phyloP scores from a whole-genome alignment of 768 basidiomycete species.

The Serendipita sp. region DNA sequence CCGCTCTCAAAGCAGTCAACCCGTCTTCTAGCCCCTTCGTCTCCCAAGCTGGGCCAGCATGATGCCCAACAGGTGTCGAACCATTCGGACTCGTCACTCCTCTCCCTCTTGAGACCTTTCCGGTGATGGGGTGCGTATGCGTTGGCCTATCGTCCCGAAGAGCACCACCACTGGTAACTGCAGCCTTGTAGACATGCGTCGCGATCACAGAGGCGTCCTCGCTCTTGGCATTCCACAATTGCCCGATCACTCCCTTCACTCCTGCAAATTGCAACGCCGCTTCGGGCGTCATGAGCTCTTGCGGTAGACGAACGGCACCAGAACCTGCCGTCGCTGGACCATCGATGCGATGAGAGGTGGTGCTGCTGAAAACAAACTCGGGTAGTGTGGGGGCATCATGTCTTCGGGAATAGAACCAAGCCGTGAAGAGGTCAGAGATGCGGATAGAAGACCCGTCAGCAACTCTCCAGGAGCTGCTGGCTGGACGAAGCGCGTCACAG shows the following conservation, averaged over 20 bases:
- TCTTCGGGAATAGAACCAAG: background rate
- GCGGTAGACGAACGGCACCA: background rate
- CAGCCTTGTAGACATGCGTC: background rate
- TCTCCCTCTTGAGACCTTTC: background rate
- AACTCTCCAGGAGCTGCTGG: background rate
- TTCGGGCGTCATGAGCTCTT: conserved; percentile 3
- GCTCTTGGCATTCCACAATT: background rate
- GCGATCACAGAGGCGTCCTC: background rate
- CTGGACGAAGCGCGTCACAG: background rate
- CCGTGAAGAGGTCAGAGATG: background rate
- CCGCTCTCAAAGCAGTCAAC: background rate
- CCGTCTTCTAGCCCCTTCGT: background rate
- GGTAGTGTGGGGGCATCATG: background rate
- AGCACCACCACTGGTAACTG: background rate
- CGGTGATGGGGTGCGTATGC: background rate
- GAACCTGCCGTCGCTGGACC: background rate
- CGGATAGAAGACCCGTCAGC: background rate
- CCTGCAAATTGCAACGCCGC: background rate
- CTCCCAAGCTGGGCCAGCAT: background rate
- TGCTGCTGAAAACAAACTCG: background rate
- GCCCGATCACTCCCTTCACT: background rate
- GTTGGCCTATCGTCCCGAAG: background rate
- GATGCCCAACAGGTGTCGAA: background rate
- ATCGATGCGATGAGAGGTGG: background rate
- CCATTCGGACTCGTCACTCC: background rate